Evolutionary conservation across 108 stramenopile genomes (phyloP).

Genomic region (Fragilaria crotonensis): DNA sequence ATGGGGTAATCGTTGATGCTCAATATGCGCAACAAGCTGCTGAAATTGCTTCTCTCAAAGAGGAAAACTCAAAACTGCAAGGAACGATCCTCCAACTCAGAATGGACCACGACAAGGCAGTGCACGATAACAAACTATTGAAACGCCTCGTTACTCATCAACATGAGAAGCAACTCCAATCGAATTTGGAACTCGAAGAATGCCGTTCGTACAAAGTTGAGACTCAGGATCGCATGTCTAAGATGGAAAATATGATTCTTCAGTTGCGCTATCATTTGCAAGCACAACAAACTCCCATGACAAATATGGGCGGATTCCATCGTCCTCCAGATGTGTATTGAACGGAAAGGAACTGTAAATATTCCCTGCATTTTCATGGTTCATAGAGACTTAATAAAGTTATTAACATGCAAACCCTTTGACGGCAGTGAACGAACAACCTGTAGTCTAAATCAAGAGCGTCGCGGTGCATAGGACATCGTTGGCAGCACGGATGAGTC

Average conservation of each 20-base stretch:
- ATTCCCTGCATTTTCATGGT: no score
- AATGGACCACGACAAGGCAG: slow-evolving; percentile 47
- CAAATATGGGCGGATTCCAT: no score
- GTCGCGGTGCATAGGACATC: no score
- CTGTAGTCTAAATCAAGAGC: no score
- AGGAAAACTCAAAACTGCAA: slow-evolving; percentile 41
- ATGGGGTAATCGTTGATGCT: slow-evolving; percentile 29
- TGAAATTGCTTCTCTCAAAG: slow-evolving; percentile 57
- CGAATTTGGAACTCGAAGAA: slow-evolving; percentile 48
- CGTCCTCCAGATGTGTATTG: no score
- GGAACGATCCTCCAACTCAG: slow-evolving; percentile 24
- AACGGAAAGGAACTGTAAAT: no score
- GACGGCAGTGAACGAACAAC: no score
- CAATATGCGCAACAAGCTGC: slow-evolving; percentile 53
- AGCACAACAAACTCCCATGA: slow-evolving; percentile 41
- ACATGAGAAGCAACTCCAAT: slow-evolving; percentile 75
- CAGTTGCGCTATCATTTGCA: slow-evolving; percentile 74
- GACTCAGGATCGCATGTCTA: slow-evolving; percentile 62
- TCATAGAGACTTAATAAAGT: no score
- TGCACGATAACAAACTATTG: slow-evolving; percentile 68
- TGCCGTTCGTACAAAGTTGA: slow-evolving; percentile 54
- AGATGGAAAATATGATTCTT: slow-evolving; percentile 74
- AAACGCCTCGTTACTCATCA: slow-evolving; percentile 73
- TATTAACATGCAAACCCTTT: no score
- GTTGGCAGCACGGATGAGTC: no score